phyloP scores from a whole-genome alignment of 2,329 filamentous ascomycete species.

The Arthroderma uncinatum region DNA sequence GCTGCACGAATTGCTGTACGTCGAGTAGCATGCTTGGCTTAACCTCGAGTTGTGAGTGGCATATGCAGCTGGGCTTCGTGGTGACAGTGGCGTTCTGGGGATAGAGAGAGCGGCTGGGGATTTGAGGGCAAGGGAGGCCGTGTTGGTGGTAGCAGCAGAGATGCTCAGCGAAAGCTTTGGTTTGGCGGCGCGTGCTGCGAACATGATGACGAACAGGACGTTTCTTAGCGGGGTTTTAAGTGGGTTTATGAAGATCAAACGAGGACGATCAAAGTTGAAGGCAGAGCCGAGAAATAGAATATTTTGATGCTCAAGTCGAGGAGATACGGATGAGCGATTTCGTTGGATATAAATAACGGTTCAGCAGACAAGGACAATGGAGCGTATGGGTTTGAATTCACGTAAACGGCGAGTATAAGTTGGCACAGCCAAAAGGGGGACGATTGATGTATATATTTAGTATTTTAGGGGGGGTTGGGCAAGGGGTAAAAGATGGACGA shows the following conservation, averaged over 20 bases:
- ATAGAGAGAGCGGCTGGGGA: constrained; percentile 28
- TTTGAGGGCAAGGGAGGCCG: constrained; percentile 33
- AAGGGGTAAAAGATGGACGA: background rate
- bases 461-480: background rate
- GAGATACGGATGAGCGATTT: background rate
- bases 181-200: constrained; percentile 31
- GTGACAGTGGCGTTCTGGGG: constrained; percentile 33
- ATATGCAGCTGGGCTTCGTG: constrained; percentile 30
- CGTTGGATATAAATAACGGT: background rate
- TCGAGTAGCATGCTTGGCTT: constrained; percentile 26
- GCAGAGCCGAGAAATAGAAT: background rate
- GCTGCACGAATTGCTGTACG: constrained; percentile 35
- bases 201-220: constrained; percentile 26
- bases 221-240: background rate
- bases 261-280: background rate
- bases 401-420: background rate
- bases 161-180: constrained; percentile 40
- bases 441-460: constrained; percentile 4
- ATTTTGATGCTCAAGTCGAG: background rate
- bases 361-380: background rate
- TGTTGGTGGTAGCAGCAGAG: constrained; percentile 26
- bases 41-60: constrained; percentile 26
- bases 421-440: background rate
- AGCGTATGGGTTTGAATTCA: background rate
- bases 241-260: constrained; percentile 3